Base-by-base conservation (phyloP, 768 basidiomycete genomes). In the Myochromella boudieri region DNA sequence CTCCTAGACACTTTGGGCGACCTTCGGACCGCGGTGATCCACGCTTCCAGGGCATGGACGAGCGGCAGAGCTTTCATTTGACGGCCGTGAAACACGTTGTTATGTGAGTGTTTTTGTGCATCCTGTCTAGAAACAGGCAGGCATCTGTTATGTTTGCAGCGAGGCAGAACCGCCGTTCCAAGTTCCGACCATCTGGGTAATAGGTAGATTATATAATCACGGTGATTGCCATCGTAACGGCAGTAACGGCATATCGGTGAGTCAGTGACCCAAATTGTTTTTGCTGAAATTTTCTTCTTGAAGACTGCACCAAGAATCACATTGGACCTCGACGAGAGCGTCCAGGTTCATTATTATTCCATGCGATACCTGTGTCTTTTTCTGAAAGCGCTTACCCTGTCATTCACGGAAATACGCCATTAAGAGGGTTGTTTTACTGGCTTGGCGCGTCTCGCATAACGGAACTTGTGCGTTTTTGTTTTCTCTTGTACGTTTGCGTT, bases 151-250 rank as follows among this genome's bases (percentile, higher is more conserved):
- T 51, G n/a, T 41, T 31, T 45, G 48, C 28, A 42, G 29, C 25
- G 44, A 43, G 37, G 43, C 48, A 37, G 47, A 42, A n/a, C n/a
- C n/a, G n/a, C n/a, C n/a, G n/a, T n/a, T n/a, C n/a, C n/a, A n/a
- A n/a, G n/a, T n/a, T n/a, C n/a, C n/a, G n/a, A n/a, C n/a, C n/a
- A n/a, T n/a, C n/a, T n/a, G n/a, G n/a, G n/a, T n/a, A n/a, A n/a
- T n/a, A n/a, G n/a, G n/a, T n/a, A n/a, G n/a, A 47, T 52, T 53
- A 63, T 61, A 56, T 60, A 61, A 63, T 63, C 59, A 17, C 56
- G 56, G 51, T 46, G 49, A 55, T 60, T 58, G 54, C 60, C 54
- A 49, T 18, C 48, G 50, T 37, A 39, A 51, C 20, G 20, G 4
- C 8, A 37, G 18, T n/a, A n/a, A n/a, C n/a, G n/a, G n/a, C n/a